Conservation (phyloP, 2,329 filamentous ascomycete species). For the Exophiala oligosperma region DNA sequence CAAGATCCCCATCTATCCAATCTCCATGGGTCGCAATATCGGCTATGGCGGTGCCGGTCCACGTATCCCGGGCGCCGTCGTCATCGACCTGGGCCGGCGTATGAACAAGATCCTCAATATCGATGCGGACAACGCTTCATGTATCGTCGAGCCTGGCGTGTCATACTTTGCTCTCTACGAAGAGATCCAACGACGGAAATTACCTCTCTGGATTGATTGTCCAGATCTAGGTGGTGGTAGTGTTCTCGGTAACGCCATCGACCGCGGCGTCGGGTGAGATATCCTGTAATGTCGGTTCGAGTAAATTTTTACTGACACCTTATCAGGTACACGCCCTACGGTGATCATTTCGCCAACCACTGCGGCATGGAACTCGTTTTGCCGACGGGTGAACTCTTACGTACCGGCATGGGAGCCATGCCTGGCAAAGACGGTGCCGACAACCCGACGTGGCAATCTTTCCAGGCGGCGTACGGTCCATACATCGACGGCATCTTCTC, state of each 20-base stretch:
- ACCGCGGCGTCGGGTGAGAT: slow-evolving; percentile 43
- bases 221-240: slow-evolving; percentile 53
- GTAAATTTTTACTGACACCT: not conserved
- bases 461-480: slow-evolving; percentile 36
- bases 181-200: slow-evolving; percentile 38
- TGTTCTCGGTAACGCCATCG: slow-evolving; percentile 52
- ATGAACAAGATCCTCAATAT: slow-evolving; percentile 38
- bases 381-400: slow-evolving; percentile 39
- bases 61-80: slow-evolving; percentile 45
- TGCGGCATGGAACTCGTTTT: slow-evolving; percentile 47
- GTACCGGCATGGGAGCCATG: slow-evolving; percentile 44
- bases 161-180: slow-evolving; percentile 48
- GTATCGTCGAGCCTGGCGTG: slow-evolving; percentile 45
- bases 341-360: slow-evolving; percentile 49
- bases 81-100: slow-evolving; percentile 45
- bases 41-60: slow-evolving; percentile 54
- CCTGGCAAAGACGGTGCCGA: slow-evolving; percentile 30
- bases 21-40: slow-evolving; percentile 44
- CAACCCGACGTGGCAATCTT: slow-evolving; percentile 36
- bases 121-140: slow-evolving; percentile 35
- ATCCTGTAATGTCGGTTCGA: too few relatives aligned
- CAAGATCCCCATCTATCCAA: slow-evolving; percentile 37
- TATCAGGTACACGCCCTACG: slow-evolving; percentile 33
- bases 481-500: slow-evolving; percentile 38
- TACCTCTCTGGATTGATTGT: slow-evolving; percentile 50